Percentiles rank a stretch among this genome's conserved stretches.
phyloP scores from a whole-genome alignment of 2,329 filamentous ascomycete genomes.

The Bipolaris bicolor region DNA sequence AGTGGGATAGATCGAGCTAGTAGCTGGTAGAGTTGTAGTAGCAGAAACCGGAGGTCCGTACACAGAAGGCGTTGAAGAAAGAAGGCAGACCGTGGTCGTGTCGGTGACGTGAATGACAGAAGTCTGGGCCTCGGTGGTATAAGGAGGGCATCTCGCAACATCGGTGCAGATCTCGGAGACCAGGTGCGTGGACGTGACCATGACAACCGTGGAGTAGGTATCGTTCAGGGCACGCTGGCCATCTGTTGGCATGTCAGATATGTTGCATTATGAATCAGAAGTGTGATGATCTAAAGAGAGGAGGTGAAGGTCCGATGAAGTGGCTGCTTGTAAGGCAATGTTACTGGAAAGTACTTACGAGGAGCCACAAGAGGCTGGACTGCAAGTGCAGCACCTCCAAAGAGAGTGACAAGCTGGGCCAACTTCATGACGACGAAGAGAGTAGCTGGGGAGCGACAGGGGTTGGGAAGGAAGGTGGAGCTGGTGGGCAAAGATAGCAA shows the following conservation, averaged over 20 bases:
- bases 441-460: conserved; percentile 16
- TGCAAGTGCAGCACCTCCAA: conserved; percentile 32
- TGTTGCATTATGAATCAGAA: not conserved
- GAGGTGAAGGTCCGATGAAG: not conserved
- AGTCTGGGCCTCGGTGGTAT: conserved; percentile 47
- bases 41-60: conserved; percentile 14
- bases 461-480: conserved; percentile 27
- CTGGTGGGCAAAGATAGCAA: conserved; percentile 24
- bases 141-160: conserved; percentile 45
- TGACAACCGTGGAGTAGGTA: conserved; percentile 47
- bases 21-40: conserved; percentile 10
- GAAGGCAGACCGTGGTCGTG: conserved; percentile 53
- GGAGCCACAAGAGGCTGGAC: conserved; percentile 27
- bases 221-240: conserved; percentile 26
- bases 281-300: not conserved
- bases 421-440: conserved; percentile 36
- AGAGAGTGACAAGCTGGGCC: conserved; percentile 29
- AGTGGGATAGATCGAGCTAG: conserved; percentile 15
- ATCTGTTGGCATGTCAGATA: conserved; percentile 19
- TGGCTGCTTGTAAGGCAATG: not conserved
- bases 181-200: conserved; percentile 48
- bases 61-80: conserved; percentile 24
- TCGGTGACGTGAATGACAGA: conserved; percentile 45
- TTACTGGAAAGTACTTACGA: conserved; percentile 23
- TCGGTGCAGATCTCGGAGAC: conserved; percentile 50